Evolutionary conservation across 2,329 filamentous ascomycete species (phyloP), one percentile per base, ranked within the genome.

Genomic region (Aspergillus carbonarius): DNA sequence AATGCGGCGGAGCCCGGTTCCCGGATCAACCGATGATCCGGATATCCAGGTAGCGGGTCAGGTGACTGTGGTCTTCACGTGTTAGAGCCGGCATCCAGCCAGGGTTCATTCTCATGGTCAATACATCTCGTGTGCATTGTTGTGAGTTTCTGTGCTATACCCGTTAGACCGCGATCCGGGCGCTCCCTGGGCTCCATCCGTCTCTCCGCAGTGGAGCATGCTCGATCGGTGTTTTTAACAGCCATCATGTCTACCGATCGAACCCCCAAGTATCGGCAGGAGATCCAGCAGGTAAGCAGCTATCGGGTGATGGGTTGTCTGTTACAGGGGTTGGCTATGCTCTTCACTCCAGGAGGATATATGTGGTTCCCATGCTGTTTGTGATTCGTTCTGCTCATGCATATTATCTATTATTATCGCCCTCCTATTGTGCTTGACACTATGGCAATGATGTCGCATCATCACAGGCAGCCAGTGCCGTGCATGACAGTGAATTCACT

Each of bases 211-310:
- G 12, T 52, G 55, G 40, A 12, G 34, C 46, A 55, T 56, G 52
- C 56, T 39, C 15, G 17, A 25, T 18, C 9, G 17, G n/a, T 39
- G 25, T 54, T 32, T 8, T 40, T 48, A 30, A 57, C 27, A 32
- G 51, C 42, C 78, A 82, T 72, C 57, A 93, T 92, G 89, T 83
- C 87, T 66, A 69, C 66, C 18, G 90, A 95, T 76, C 85, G 84
- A 74, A 84, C 84, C 69, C 87, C 85, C 76, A 98, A 97, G 78
- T 99, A 98, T 77, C 88, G 93, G 75, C 92, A 96, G 80, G 95
- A 99, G 83, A 99, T 99, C 79, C 95, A 96, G 78, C 93, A 96
- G 89, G 91, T 93, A 74, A 79, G 88, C 78, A 27, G 2, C 15
- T 37, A 27, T 55, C 27, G 50, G n/a, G 32, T 37, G 25, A n/a